Evolutionary conservation across 768 basidiomycete genomes (phyloP).

Genomic region (Grammothele lineata): DNA sequence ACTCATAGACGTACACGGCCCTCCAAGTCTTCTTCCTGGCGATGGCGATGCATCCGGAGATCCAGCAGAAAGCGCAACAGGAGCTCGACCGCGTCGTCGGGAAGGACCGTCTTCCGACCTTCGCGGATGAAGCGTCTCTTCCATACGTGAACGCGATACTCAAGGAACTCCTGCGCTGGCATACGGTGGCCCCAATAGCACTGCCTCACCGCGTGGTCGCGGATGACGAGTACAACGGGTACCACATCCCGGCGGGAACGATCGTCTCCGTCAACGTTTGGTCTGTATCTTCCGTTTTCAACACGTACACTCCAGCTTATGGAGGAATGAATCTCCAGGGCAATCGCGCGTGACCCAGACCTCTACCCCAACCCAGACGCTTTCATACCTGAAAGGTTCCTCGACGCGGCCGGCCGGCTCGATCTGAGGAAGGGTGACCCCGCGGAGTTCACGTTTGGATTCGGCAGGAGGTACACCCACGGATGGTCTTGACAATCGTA

Average conservation of each 20-base stretch:
- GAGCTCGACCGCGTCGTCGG: conserved; percentile 23
- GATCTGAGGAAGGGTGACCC: conserved; percentile 8
- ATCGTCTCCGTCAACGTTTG: conserved; percentile 20
- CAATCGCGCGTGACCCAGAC: conserved; percentile 6
- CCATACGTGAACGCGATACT: conserved; percentile 19
- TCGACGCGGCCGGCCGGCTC: conserved; percentile 1
- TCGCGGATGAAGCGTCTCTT: conserved; percentile 7
- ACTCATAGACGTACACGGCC: conserved; percentile 15
- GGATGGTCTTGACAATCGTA: neutral
- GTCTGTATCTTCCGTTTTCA: neutral
- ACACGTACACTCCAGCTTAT: too few relatives aligned
- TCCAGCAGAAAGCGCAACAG: conserved; percentile 21
- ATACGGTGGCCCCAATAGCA: conserved; percentile 14
- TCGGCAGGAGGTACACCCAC: conserved; percentile 8
- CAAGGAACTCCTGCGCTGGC: conserved; percentile 21
- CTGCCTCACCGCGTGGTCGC: conserved; percentile 13
- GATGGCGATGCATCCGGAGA: conserved; percentile 24
- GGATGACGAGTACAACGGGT: conserved; percentile 26
- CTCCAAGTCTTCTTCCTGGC: conserved; percentile 22
- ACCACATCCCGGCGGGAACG: conserved; percentile 26
- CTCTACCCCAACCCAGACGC: conserved; percentile 10
- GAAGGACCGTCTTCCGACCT: conserved; percentile 6
- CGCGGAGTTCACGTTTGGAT: conserved; percentile 11
- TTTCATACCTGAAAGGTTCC: conserved; percentile 11
- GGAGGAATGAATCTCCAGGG: neutral